Percentiles rank a stretch among this genome's conserved stretches.
Evolutionary conservation across 345 rosid genomes (phyloP).

Genomic region (Moringa oleifera): DNA sequence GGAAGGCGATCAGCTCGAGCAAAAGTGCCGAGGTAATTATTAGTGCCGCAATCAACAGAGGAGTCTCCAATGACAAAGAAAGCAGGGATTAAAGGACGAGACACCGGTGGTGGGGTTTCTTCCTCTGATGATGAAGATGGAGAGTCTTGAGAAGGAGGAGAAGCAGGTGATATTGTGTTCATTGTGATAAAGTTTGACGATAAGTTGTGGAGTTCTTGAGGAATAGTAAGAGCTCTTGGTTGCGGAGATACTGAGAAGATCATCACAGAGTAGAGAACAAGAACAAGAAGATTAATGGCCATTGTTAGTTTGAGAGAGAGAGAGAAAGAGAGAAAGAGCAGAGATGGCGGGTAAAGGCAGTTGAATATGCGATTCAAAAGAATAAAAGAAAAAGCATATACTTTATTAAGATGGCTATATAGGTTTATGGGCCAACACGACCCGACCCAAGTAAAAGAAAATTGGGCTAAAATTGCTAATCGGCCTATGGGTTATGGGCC

Average conservation of each 20-base stretch:
- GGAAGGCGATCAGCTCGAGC: conserved; percentile 89
- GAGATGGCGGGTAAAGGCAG: conserved; percentile 27
- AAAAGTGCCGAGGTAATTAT: conserved; percentile 83
- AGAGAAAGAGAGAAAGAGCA: conserved; percentile 8
- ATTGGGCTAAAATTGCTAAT: too few species aligned
- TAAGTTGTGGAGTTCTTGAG: conserved; percentile 9
- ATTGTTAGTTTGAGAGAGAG: conserved; percentile 14
- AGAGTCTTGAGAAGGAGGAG: conserved; percentile 11
- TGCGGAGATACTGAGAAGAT: conserved; percentile 23
- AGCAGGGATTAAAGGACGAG: conserved; percentile 55
- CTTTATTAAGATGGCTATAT: too few species aligned
- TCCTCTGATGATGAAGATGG: conserved; percentile 4
- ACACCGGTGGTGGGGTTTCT: not conserved
- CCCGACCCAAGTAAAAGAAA: too few species aligned
- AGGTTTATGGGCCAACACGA: too few species aligned
- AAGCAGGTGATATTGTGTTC: conserved; percentile 8
- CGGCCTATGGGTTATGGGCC: too few species aligned
- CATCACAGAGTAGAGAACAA: conserved; percentile 28
- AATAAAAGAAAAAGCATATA: too few species aligned
- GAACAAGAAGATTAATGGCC: conserved; percentile 31
- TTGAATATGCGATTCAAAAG: too few species aligned
- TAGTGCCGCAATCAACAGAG: conserved; percentile 80
- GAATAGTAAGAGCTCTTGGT: conserved; percentile 20
- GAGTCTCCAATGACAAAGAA: conserved; percentile 83
- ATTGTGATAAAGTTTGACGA: conserved; percentile 16